A percentile compares a stretch with the other conserved stretches of the same genome.
These are phyloP conservation scores for Aspergillus neoniger DNA, from an alignment of 2,329 filamentous ascomycete genomes.

Conservation along the genomic window DNA sequence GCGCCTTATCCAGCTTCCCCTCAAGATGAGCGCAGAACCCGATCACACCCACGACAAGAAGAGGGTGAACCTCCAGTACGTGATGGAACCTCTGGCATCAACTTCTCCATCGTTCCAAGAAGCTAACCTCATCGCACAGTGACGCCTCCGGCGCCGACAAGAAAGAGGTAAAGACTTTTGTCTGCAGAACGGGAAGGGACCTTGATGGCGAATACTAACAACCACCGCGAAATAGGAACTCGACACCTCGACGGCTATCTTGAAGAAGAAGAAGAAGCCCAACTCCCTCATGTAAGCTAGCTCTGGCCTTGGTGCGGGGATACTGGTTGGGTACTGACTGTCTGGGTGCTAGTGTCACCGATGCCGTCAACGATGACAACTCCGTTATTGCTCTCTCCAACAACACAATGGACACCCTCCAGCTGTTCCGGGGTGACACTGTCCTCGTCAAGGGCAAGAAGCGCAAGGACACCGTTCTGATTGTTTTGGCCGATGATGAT, in stretches of 20 bases:
- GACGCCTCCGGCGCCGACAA: slow-evolving; percentile 86
- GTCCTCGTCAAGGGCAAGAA: slow-evolving; percentile 99
- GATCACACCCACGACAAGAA: slow-evolving; percentile 67
- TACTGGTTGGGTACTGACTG: slow-evolving; percentile 26
- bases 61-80: slow-evolving; percentile 82
- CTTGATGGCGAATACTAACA: slow-evolving; percentile 32
- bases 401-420: slow-evolving; percentile 97
- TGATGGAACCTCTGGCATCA: slow-evolving; percentile 19
- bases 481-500: slow-evolving; percentile 95
- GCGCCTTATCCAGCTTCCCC: slow-evolving; percentile 28
- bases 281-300: slow-evolving; percentile 88
- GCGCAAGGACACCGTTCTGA: slow-evolving; percentile 97
- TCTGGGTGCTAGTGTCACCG: slow-evolving; percentile 72
- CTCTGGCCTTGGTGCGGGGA: slow-evolving; percentile 6
- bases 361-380: slow-evolving; percentile 99
- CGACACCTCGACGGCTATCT: slow-evolving; percentile 90
- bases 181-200: slow-evolving; percentile 34
- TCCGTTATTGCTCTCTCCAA: slow-evolving; percentile 98
- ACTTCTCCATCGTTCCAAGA: slow-evolving; percentile 17
- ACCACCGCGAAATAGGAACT: slow-evolving; percentile 62
- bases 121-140: slow-evolving; percentile 57
- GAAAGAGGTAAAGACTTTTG: slow-evolving; percentile 64
- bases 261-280: slow-evolving; percentile 99
- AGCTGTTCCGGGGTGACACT: slow-evolving; percentile 98
- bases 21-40: slow-evolving; percentile 71